phyloP scores from a whole-genome alignment of 805 yeast genomes.

The Yarrowia bubula region DNA sequence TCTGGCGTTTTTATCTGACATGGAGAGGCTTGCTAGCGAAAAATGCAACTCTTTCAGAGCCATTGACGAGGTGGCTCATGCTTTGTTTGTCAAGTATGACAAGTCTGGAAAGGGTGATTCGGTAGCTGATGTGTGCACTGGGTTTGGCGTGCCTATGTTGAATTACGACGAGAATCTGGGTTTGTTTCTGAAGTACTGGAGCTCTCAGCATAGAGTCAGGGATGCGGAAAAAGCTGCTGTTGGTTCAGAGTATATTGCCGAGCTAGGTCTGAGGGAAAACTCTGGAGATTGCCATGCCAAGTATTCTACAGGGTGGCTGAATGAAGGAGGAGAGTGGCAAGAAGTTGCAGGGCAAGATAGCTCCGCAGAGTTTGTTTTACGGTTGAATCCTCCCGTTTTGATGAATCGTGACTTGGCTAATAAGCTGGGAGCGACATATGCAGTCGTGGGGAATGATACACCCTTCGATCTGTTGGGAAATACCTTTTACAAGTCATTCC shows the following conservation, averaged over 20 bases:
- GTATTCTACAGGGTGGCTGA: constrained; percentile 34
- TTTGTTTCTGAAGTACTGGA: constrained; percentile 39
- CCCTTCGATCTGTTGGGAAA: neutral
- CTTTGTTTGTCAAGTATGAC: constrained; percentile 30
- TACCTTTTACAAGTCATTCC: constrained; percentile 15
- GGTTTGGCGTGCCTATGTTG: constrained; percentile 37
- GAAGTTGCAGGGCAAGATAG: constrained; percentile 27
- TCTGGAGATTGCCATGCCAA: constrained; percentile 18
- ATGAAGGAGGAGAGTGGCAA: neutral
- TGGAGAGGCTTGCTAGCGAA: constrained; percentile 40
- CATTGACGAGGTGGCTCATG: constrained; percentile 38
- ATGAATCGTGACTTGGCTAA: constrained; percentile 32
- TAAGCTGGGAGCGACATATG: constrained; percentile 25
- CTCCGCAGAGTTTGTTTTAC: constrained; percentile 38
- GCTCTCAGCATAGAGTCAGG: constrained; percentile 23
- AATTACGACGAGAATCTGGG: constrained; percentile 39
- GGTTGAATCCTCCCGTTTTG: constrained; percentile 40
- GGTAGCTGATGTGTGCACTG: constrained; percentile 4
- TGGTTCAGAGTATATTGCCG: neutral
- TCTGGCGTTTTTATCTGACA: constrained; percentile 38
- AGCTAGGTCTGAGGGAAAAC: constrained; percentile 13
- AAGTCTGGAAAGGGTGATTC: constrained; percentile 26
- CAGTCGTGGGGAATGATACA: neutral
- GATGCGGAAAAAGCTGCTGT: constrained; percentile 17
- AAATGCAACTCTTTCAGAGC: constrained; percentile 40